phyloP scores from a whole-genome alignment of 164 flowering plant species.

The Kingdonia uniflora region DNA sequence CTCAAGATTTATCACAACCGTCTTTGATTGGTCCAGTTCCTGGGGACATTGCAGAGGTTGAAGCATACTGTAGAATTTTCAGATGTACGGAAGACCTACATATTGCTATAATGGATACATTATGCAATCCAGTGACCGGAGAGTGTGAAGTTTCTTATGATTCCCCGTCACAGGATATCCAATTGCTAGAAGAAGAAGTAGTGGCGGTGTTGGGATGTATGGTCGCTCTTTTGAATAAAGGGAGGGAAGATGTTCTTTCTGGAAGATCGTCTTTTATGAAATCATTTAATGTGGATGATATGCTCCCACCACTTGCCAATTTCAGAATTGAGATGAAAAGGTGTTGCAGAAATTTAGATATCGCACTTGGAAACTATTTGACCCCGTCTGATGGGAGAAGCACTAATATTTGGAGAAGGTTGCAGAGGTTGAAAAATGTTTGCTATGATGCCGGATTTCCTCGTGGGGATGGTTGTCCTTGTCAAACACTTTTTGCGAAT shows the following conservation, averaged over 20 bases:
- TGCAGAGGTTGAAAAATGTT: constrained; percentile 81
- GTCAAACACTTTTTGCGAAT: constrained; percentile 71
- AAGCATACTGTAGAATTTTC: constrained; percentile 95
- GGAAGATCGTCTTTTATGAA: constrained; percentile 60
- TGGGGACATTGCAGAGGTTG: constrained; percentile 95
- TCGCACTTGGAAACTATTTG: constrained; percentile 73
- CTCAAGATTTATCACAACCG: constrained; percentile 40
- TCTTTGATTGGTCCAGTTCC: constrained; percentile 93
- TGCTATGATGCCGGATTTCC: constrained; percentile 94
- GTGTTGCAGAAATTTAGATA: constrained; percentile 79
- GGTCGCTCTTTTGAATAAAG: constrained; percentile 75
- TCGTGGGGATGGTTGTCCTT: constrained; percentile 52
- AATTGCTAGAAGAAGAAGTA: constrained; percentile 72
- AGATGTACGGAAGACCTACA: constrained; percentile 85
- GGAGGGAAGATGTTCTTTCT: constrained; percentile 74
- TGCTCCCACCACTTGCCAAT: constrained; percentile 77
- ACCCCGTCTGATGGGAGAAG: constrained; percentile 49
- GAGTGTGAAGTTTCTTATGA: constrained; percentile 81
- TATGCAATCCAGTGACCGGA: constrained; percentile 89
- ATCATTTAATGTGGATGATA: constrained; percentile 49
- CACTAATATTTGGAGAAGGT: constrained; percentile 68
- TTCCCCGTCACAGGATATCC: constrained; percentile 46
- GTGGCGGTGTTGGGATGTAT: constrained; percentile 83
- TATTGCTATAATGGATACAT: constrained; percentile 67
- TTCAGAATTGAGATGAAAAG: constrained; percentile 89